Evolutionary conservation across 345 rosid genomes (phyloP).

Genomic region (Hevea brasiliensis): DNA sequence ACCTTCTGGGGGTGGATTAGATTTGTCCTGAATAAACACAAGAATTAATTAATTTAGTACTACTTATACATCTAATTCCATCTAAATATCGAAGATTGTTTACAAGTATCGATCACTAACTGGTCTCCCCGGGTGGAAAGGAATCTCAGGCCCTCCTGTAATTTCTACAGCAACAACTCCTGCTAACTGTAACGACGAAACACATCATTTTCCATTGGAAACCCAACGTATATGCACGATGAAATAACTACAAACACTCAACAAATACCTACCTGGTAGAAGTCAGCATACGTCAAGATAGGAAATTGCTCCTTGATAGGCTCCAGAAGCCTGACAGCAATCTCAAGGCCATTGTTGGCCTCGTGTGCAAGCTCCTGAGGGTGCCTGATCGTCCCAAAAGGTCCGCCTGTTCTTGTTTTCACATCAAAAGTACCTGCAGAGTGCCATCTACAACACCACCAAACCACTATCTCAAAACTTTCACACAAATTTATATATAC

Average conservation of each 20-base stretch:
- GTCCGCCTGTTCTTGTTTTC: conserved; percentile 27
- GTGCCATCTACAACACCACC: conserved; percentile 31
- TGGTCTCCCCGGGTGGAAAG: conserved; percentile 80
- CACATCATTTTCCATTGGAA: background rate
- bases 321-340: conserved; percentile 25
- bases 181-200: conserved; percentile 37
- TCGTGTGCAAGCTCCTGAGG: conserved; percentile 21
- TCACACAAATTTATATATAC: too few species aligned
- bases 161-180: conserved; percentile 85
- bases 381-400: conserved; percentile 26
- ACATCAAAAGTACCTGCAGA: conserved; percentile 30
- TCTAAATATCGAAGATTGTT: too few species aligned
- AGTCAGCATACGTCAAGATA: conserved; percentile 28
- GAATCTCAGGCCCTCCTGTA: conserved; percentile 89
- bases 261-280: conserved; percentile 17
- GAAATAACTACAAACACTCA: background rate
- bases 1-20: conserved; percentile 28
- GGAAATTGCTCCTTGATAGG: conserved; percentile 27
- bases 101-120: conserved; percentile 25
- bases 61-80: too few species aligned
- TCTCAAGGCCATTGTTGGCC: conserved; percentile 33
- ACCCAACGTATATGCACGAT: too few species aligned
- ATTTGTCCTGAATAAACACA: conserved; percentile 18
- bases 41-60: background rate
- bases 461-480: too few species aligned